phyloP scores from a whole-genome alignment of 768 basidiomycete species.

The Lactarius pseudohatsudake region DNA sequence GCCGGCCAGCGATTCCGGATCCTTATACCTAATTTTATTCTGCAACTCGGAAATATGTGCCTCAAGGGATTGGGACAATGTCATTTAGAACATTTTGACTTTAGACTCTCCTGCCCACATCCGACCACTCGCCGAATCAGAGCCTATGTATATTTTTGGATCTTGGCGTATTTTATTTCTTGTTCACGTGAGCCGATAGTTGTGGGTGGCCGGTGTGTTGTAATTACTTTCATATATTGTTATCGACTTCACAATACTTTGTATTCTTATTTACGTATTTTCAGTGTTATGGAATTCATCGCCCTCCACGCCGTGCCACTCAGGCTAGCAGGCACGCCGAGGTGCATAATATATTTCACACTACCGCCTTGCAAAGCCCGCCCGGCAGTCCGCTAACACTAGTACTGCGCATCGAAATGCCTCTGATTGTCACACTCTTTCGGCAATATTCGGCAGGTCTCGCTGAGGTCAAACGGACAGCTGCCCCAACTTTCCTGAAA shows the following conservation, averaged over 20 bases:
- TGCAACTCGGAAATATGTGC: no score
- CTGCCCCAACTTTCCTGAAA: background rate
- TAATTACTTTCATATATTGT: no score
- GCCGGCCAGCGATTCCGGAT: slow-evolving; percentile 7
- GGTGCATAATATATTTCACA: no score
- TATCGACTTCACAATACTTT: no score
- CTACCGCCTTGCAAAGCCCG: background rate
- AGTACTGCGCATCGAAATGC: background rate
- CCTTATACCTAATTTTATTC: background rate
- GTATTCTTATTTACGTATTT: no score
- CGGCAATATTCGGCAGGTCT: background rate
- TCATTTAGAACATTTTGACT: background rate
- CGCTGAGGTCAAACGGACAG: background rate
- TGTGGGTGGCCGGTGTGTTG: no score
- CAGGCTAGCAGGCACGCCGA: no score
- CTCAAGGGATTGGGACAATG: background rate
- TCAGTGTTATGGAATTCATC: no score
- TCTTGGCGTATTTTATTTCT: background rate
- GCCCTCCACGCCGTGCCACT: no score
- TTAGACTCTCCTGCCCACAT: background rate
- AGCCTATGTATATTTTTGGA: background rate
- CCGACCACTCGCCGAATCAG: background rate
- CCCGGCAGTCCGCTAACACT: background rate
- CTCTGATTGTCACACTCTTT: background rate
- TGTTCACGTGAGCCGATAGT: no score